Percentiles rank a stretch among this genome's conserved stretches.
These are phyloP conservation scores for Phytophthora melonis DNA, from an alignment of 352 stramenopile genomes.

Conservation along the genomic window DNA sequence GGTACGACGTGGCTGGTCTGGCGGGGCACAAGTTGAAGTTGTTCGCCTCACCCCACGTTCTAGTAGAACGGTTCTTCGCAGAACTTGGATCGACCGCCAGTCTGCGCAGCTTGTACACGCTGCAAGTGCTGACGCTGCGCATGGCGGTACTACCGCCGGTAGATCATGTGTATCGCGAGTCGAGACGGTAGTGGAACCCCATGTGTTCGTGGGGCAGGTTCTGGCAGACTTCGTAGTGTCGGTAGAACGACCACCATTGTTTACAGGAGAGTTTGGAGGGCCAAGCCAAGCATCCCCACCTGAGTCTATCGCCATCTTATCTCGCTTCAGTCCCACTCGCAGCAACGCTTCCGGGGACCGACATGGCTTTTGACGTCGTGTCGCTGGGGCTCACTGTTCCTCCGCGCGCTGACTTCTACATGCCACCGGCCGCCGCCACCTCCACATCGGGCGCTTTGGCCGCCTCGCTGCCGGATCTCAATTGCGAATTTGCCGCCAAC, in stretches of 20 bases:
- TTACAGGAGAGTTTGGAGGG: no score
- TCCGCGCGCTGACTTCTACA: constrained; percentile 21
- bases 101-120: no score
- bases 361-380: constrained; percentile 3
- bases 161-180: no score
- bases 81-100: no score
- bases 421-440: not conserved
- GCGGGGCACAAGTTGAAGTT: no score
- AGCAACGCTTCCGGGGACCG: constrained; percentile 5
- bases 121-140: no score
- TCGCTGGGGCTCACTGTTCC: constrained; percentile 5
- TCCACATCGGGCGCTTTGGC: no score
- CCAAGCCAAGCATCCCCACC: not conserved
- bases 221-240: not conserved
- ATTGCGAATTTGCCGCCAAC: constrained; percentile 30
- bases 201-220: constrained; percentile 1
- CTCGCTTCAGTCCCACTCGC: not conserved
- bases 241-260: not conserved
- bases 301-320: constrained; percentile 2
- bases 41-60: no score
- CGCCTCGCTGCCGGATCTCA: constrained; percentile 24
- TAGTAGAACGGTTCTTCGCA: no score
- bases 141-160: no score
- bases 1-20: no score
- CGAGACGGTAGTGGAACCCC: not conserved